Evolutionary conservation across 2,329 filamentous ascomycete species (phyloP), one percentile per base, ranked within the genome.

Genomic region (Arthrobotrys sinensis): DNA sequence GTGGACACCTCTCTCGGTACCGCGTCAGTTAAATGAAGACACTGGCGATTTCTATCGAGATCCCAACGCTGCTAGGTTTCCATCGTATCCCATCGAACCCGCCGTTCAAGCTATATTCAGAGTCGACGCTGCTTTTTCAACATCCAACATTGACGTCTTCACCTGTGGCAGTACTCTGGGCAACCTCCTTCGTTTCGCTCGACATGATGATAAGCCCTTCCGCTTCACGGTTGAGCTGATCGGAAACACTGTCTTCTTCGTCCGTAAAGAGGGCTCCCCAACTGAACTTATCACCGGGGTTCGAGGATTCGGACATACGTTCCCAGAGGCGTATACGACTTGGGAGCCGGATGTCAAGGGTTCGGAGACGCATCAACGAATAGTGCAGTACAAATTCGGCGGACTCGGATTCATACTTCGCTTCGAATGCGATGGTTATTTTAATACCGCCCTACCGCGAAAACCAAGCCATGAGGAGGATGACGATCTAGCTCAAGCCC

Each of bases 281-380:
- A 87, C 83, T 0, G 89, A 91, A 80, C 81, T 85, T 0, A 89
- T 92, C 4, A 80, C 84, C 0, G 85, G 85, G n/a, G 84, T 92
- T 0, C 80, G 80, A 14, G 91, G 91, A 0, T 92, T 86, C 80
- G 90, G 91, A 0, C 90, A 92, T 80, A 87, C 88, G 0, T 93
- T 93, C 80, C 89, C 89, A 0, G 89, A 92, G 57, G 85, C 86
- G 0, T 90, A 92, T 81, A 93, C 91, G 0, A 88, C 86, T 0
- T 92, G 90, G 90, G 87, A 88, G 8, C 10, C 80, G 0, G 86
- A 86, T 0, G 87, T 89, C 0, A 86, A 85, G 53, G 85, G 65
- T 36, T 68, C 65, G 50, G 67, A 63, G 57, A 71, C 53, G 53
- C 67, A 71, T 45, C 67, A 71, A 64, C 53, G 67, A 53, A 71